Conservation (phyloP, 75 land plant genomes). For the Pinus taeda region DNA sequence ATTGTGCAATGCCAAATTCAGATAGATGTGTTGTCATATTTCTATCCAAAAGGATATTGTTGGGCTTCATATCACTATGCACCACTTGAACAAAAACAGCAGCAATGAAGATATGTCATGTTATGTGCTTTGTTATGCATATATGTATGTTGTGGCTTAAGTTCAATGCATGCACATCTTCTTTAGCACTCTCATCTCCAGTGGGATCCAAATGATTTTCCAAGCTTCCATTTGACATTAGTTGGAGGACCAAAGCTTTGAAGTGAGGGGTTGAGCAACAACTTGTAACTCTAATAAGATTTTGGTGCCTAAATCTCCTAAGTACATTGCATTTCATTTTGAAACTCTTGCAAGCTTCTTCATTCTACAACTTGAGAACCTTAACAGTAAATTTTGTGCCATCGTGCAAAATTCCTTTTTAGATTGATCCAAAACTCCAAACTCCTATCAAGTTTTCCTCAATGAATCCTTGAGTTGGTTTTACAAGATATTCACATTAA, state of each 20-base stretch:
- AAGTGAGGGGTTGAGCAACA: constrained; percentile 9
- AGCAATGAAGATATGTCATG: constrained; percentile 13
- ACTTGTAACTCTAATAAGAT: constrained; percentile 14
- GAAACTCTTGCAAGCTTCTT: constrained; percentile 11
- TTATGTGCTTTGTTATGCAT: constrained; percentile 10
- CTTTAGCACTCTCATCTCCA: not conserved
- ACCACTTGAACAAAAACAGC: constrained; percentile 6
- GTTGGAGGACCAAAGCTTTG: constrained; percentile 12
- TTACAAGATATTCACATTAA: constrained; percentile 8
- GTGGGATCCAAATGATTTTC: constrained; percentile 7
- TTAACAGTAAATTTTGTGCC: constrained; percentile 13
- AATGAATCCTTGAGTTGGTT: constrained; percentile 12
- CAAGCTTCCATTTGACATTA: constrained; percentile 21
- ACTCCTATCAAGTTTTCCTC: constrained; percentile 6
- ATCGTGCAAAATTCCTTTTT: constrained; percentile 8
- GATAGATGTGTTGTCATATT: constrained; percentile 15
- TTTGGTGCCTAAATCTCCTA: constrained; percentile 13
- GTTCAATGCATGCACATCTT: not conserved
- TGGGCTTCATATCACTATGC: constrained; percentile 23
- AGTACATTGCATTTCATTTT: constrained; percentile 10
- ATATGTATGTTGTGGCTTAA: constrained; percentile 8
- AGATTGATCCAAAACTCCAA: constrained; percentile 8
- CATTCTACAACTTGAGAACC: constrained; percentile 16
- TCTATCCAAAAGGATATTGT: constrained; percentile 19
- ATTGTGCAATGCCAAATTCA: constrained; percentile 22